A percentile compares a stretch with the other conserved stretches of the same genome.
These are phyloP conservation scores for Corymbia citriodora DNA, from an alignment of 441 rosid genomes.

Conservation along the genomic window DNA sequence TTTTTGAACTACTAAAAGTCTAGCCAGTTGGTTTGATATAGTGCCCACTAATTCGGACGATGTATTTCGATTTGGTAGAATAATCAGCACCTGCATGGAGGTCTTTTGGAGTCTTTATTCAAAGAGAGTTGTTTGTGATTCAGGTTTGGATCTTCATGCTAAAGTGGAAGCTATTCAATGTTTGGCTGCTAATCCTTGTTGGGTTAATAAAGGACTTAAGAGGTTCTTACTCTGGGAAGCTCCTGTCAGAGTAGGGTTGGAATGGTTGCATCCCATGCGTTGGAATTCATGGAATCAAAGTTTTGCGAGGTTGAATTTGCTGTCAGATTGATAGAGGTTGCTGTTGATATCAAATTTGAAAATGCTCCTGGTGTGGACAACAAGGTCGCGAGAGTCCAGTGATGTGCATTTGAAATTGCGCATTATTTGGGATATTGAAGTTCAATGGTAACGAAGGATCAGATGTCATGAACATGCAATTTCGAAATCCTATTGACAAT, in stretches of 20 bases:
- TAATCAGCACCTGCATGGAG: background rate
- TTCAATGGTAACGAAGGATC: background rate
- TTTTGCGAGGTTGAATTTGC: background rate
- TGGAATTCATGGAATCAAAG: background rate
- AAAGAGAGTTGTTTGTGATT: background rate
- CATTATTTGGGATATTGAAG: background rate
- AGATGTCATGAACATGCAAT: background rate
- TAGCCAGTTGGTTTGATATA: too few relatives aligned
- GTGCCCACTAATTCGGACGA: too few relatives aligned
- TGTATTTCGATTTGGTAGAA: background rate
- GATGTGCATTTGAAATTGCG: background rate
- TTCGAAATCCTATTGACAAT: background rate
- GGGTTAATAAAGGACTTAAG: background rate
- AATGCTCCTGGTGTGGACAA: background rate
- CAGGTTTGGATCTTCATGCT: background rate
- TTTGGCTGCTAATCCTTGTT: background rate
- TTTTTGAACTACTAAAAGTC: too few relatives aligned
- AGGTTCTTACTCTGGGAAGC: background rate
- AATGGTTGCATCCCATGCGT: fast-evolving
- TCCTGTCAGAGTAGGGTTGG: background rate
- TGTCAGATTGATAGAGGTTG: background rate
- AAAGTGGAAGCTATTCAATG: background rate
- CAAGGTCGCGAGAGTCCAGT: background rate
- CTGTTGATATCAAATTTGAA: background rate
- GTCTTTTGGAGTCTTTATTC: background rate